These are phyloP conservation scores for Elsinoe arachidis DNA, from an alignment of 2,329 filamentous ascomycete genomes.

Conservation along the genomic window DNA sequence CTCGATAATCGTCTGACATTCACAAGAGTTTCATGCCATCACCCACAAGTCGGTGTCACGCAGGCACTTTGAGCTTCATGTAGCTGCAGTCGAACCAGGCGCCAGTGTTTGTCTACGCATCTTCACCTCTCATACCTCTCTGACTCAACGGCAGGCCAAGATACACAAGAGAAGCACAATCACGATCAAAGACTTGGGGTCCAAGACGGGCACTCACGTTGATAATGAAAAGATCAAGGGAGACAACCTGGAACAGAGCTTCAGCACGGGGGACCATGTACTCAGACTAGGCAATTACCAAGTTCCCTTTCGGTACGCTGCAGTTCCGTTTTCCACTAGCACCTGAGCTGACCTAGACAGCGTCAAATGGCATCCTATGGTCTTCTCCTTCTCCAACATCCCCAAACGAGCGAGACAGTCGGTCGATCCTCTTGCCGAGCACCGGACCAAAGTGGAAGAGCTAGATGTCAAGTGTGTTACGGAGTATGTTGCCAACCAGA, in stretches of 20 bases:
- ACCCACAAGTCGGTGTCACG: slow-evolving; percentile 77
- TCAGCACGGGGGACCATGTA: slow-evolving; percentile 52
- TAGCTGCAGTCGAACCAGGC: slow-evolving; percentile 55
- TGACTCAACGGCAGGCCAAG: slow-evolving; percentile 11
- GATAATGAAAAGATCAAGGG: slow-evolving; percentile 61
- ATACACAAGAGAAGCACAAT: slow-evolving; percentile 59
- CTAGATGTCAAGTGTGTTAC: slow-evolving; percentile 80
- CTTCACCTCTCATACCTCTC: background rate
- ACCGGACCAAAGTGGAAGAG: slow-evolving; percentile 62
- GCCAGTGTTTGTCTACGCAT: slow-evolving; percentile 49
- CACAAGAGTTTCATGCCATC: slow-evolving; percentile 50
- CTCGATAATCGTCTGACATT: background rate
- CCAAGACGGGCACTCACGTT: slow-evolving; percentile 73
- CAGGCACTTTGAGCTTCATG: slow-evolving; percentile 72
- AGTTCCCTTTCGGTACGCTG: slow-evolving; percentile 49
- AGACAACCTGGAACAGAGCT: slow-evolving; percentile 41
- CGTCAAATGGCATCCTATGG: slow-evolving; percentile 68
- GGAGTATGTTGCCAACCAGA: slow-evolving; percentile 60
- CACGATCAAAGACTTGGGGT: slow-evolving; percentile 68
- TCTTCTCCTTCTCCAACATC: slow-evolving; percentile 73
- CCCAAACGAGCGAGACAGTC: slow-evolving; percentile 44
- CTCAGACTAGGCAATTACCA: slow-evolving; percentile 66
- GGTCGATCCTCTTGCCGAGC: slow-evolving; percentile 45
- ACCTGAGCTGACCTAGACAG: slow-evolving; percentile 34
- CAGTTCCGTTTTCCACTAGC: background rate